Base-by-base conservation (phyloP, 768 basidiomycete genomes). In the Boletus pseudo-olivaceus region DNA sequence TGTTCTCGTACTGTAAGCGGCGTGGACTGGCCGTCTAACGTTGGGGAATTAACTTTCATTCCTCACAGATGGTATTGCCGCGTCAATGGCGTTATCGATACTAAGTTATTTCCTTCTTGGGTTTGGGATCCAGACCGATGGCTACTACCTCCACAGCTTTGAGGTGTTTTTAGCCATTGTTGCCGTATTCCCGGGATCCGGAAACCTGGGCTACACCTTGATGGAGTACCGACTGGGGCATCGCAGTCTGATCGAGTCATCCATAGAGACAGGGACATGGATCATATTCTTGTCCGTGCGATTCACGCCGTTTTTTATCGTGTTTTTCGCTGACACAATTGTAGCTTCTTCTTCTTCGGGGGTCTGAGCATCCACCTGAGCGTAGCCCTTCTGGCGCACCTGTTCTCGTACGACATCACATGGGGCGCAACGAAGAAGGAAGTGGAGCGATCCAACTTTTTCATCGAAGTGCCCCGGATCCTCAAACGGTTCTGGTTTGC, bases 371-470 rank as follows among this genome's bases (percentile, higher is more conserved):
- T 82, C 56, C 83, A 82, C 35, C 67, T 84, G 54, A 69, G 73
- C 0, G 69, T 76, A 0, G 81, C 84, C 2, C 69, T 85, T n/a
- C 73, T 81, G 23, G 76, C 81, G 0, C 82, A 85, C 68, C 39
- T 84, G 48, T 78, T 83, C 63, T 80, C 80, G 27, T 84, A 82
- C 67, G 79, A 85, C 68, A 79, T 81, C 59, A 72, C 70, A 7
- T 85, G 83, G 84, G 75, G 77, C 2, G 76, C 82, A 14, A 85
- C 83, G 7, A 78, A 82, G 63, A 94, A 93, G 78, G 88, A 90
- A 68, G 90, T 95, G 37, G 87, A 93, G 67, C 79, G 82, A 32
- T 90, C 88, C 23, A 95, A 94, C 67, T 93, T 96, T 76, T 93
- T 90, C 80, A 81, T 87, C 47, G 93, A 96, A 67, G 83, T 93